Evolutionary conservation across 2,329 filamentous ascomycete genomes (phyloP).

Genomic region (Calycina herbarum): DNA sequence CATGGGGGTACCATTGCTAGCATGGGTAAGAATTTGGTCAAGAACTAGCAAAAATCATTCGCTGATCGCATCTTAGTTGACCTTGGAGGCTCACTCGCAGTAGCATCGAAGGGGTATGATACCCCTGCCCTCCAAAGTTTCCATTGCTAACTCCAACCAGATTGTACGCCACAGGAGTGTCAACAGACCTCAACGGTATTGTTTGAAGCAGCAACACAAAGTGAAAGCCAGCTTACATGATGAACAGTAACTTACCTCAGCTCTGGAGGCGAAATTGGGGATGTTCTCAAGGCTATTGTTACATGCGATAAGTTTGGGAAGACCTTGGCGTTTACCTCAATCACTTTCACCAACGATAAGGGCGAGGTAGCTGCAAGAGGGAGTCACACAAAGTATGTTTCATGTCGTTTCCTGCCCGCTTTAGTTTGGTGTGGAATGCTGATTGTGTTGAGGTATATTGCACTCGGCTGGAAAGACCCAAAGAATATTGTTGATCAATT

Average conservation of each 20-base stretch:
- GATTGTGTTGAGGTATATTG: conserved; percentile 34
- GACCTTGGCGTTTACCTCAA: conserved; percentile 60
- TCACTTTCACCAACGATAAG: conserved; percentile 59
- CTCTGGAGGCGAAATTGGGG: conserved; percentile 57
- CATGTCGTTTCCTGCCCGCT: background rate
- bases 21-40: conserved; percentile 45
- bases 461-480: conserved; percentile 38
- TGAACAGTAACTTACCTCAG: conserved; percentile 61
- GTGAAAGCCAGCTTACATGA: background rate
- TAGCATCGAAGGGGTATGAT: conserved; percentile 54
- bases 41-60: conserved; percentile 1
- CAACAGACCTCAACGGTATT: conserved; percentile 63
- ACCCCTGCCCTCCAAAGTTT: background rate
- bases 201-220: background rate
- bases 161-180: conserved; percentile 62
- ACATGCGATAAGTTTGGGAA: conserved; percentile 66
- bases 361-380: conserved; percentile 61
- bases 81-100: conserved; percentile 63
- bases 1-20: conserved; percentile 79
- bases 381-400: conserved; percentile 62
- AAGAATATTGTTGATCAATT: conserved; percentile 38
- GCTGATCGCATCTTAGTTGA: conserved; percentile 47
- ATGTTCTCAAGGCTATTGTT: conserved; percentile 56
- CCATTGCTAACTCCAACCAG: conserved; percentile 29
- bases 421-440: background rate